Evolutionary conservation across 108 stramenopile species (phyloP).

Genomic region (Nannochloropsis salina): DNA sequence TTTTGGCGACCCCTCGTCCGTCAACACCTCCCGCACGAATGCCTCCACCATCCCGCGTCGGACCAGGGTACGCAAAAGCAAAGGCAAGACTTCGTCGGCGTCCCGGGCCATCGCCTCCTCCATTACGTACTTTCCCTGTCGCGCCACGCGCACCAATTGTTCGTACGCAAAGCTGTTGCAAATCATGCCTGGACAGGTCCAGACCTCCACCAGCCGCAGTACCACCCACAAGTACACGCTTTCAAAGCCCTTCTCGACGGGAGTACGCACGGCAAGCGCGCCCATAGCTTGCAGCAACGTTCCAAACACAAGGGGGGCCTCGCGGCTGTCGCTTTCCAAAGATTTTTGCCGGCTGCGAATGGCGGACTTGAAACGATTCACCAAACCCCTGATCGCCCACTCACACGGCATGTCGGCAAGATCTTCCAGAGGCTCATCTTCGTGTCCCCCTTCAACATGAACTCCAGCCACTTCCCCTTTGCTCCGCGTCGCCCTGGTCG

Average conservation of each 20-base stretch:
- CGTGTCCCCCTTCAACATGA: neutral
- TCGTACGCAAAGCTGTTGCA: constrained; percentile 6
- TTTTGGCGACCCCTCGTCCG: neutral
- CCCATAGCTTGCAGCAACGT: neutral
- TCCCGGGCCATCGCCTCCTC: constrained; percentile 12
- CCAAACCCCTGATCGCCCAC: neutral
- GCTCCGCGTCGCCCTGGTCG: too few relatives aligned
- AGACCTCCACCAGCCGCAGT: neutral
- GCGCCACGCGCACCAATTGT: neutral
- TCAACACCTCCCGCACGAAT: neutral
- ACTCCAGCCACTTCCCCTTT: too few relatives aligned
- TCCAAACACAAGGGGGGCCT: neutral
- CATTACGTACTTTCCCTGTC: neutral
- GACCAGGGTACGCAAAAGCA: neutral
- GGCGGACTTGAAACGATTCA: neutral
- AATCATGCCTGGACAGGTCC: neutral
- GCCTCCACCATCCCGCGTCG: neutral
- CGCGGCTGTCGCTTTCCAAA: neutral
- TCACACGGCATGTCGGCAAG: neutral
- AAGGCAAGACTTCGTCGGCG: neutral
- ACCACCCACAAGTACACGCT: constrained; percentile 20
- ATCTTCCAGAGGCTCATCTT: neutral
- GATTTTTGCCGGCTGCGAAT: neutral
- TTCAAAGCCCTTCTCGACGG: neutral
- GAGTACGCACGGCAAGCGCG: neutral